phyloP scores from a whole-genome alignment of 1,284 basidiomycete genomes.

The Athelia sp. region DNA sequence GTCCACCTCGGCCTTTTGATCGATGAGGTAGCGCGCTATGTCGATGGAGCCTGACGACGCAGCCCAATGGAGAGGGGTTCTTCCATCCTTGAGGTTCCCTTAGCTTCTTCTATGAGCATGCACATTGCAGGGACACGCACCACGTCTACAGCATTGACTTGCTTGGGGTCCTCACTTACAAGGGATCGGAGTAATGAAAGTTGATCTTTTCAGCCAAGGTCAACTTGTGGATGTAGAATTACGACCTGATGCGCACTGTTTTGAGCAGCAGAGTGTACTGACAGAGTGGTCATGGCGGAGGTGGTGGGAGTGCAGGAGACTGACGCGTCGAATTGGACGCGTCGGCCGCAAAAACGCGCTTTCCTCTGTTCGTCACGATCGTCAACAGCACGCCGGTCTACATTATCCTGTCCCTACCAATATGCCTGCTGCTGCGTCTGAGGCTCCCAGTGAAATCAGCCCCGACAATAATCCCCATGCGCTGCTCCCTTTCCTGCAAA shows the following conservation, averaged over 20 bases:
- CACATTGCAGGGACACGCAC: slow-evolving; percentile 34
- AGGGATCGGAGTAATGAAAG: slow-evolving; percentile 69
- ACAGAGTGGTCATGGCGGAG: slow-evolving; percentile 7
- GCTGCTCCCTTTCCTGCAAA: slow-evolving; percentile 80
- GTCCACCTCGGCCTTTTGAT: slow-evolving; percentile 69
- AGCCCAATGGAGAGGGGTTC: slow-evolving; percentile 89
- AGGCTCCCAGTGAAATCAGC: slow-evolving; percentile 2
- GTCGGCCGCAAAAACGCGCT: neutral
- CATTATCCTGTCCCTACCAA: neutral
- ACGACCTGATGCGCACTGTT: slow-evolving; percentile 40
- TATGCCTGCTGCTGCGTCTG: slow-evolving; percentile 10
- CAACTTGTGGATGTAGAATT: slow-evolving; percentile 3
- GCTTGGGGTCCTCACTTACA: slow-evolving; percentile 60
- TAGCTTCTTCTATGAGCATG: too few species aligned
- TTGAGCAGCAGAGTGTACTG: slow-evolving; percentile 61
- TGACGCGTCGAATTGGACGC: slow-evolving; percentile 1
- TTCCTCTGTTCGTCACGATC: neutral
- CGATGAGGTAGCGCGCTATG: slow-evolving; percentile 70
- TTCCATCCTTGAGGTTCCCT: slow-evolving; percentile 57
- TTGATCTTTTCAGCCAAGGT: slow-evolving; percentile 60
- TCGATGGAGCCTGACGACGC: slow-evolving; percentile 71
- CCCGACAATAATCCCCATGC: slow-evolving; percentile 41
- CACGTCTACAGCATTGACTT: slow-evolving; percentile 65
- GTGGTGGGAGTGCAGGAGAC: slow-evolving; percentile 27
- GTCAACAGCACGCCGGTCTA: neutral